These are phyloP conservation scores for Erysimum cheiri DNA, from an alignment of 441 rosid species.

Conservation along the genomic window DNA sequence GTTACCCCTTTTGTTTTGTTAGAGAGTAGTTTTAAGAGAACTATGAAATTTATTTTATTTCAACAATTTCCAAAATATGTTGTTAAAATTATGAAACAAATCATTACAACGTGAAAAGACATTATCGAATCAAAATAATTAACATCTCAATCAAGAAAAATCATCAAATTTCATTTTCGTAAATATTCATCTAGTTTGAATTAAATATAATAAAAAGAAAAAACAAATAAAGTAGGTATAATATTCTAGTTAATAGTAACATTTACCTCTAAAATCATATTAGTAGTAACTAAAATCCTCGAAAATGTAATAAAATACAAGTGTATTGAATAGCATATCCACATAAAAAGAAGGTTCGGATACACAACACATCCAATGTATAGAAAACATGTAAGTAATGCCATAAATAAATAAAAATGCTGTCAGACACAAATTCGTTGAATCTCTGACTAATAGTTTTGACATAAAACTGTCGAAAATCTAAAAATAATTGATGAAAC, in stretches of 20 bases:
- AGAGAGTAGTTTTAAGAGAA: not conserved
- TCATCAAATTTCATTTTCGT: not conserved
- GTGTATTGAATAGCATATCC: not conserved
- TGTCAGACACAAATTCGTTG: conserved; percentile 26
- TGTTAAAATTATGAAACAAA: not conserved
- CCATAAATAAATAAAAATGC: conserved; percentile 15
- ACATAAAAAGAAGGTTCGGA: conserved; percentile 31
- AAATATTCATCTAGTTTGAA: not conserved
- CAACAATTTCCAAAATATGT: not conserved
- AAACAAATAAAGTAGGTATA: not conserved
- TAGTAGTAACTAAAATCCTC: not conserved
- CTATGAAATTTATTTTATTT: not conserved
- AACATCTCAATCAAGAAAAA: not conserved
- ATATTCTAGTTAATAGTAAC: not conserved
- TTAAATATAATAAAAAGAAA: not conserved
- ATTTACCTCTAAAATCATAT: not conserved
- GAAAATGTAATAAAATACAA: conserved; percentile 13
- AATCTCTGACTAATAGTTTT: not conserved
- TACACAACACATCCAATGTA: conserved; percentile 1
- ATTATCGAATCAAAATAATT: not conserved
- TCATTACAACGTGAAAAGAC: not conserved
- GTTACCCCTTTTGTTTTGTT: too few relatives aligned
- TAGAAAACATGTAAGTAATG: conserved; percentile 2
- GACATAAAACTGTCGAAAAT: conserved; percentile 21
- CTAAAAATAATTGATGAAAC: conserved; percentile 31